These are phyloP conservation scores for Cytidiella melzeri DNA, from an alignment of 768 basidiomycete genomes.

Conservation along the genomic window DNA sequence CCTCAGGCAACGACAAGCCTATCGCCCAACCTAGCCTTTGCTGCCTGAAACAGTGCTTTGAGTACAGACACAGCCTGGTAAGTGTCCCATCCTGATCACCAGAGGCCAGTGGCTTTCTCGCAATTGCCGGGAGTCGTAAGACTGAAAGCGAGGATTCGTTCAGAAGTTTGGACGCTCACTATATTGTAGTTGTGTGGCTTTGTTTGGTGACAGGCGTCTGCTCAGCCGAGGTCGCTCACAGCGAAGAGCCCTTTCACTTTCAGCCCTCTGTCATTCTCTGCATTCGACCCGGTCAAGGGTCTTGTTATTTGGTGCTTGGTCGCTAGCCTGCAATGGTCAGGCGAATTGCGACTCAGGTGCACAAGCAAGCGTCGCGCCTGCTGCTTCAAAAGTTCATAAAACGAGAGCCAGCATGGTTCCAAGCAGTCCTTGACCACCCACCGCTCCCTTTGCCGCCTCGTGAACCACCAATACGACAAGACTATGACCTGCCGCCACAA, in stretches of 20 bases:
- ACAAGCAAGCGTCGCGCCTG: conserved; percentile 79
- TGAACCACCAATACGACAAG: conserved; percentile 51
- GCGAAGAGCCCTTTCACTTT: not conserved
- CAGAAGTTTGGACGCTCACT: too few relatives aligned
- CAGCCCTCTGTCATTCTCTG: not conserved
- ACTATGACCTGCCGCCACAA: conserved; percentile 38
- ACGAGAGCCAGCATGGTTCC: conserved; percentile 74
- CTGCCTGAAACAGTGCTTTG: too few relatives aligned
- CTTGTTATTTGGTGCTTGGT: not conserved
- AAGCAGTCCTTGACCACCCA: conserved; percentile 82
- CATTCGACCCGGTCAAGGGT: not conserved
- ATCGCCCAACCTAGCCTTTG: too few relatives aligned
- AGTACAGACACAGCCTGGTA: too few relatives aligned
- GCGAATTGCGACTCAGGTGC: conserved; percentile 81
- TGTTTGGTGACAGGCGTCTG: not conserved
- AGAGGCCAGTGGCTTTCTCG: too few relatives aligned
- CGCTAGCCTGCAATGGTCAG: conserved; percentile 50
- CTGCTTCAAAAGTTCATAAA: conserved; percentile 59
- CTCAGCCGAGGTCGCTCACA: not conserved
- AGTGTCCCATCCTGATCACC: too few relatives aligned
- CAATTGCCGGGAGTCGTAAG: too few relatives aligned
- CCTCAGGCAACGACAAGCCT: too few relatives aligned
- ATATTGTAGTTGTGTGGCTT: not conserved
- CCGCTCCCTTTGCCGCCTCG: conserved; percentile 81
- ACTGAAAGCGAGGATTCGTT: too few relatives aligned